Evolutionary conservation across 371 early-diverging fungal genomes (phyloP).

Genomic region (Choanephora cucurbitarum): DNA sequence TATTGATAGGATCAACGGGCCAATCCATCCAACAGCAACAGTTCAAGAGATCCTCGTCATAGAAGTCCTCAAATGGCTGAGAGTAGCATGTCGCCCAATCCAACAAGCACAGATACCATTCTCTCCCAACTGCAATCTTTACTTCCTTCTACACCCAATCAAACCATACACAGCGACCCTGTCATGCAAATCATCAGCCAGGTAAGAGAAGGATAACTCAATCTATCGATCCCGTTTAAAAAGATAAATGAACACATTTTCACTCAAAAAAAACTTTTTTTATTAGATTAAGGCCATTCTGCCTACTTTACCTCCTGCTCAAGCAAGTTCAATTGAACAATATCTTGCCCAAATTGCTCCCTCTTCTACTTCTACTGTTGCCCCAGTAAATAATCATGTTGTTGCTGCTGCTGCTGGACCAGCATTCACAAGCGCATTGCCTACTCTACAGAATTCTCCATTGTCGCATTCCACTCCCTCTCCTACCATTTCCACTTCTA

Average conservation of each 20-base stretch:
- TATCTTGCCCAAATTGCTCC: slow-evolving; percentile 36
- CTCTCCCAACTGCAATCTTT: slow-evolving; percentile 32
- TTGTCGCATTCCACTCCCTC: slow-evolving; percentile 7
- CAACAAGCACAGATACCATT: slow-evolving; percentile 15
- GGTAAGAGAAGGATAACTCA: slow-evolving; percentile 23
- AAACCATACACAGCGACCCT: slow-evolving; percentile 13
- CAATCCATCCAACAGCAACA: slow-evolving; percentile 2
- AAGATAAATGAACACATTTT: no score
- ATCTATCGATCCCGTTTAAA: no score
- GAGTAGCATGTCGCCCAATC: not conserved
- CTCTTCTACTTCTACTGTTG: slow-evolving; percentile 19
- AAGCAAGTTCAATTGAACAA: slow-evolving; percentile 41
- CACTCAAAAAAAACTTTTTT: no score
- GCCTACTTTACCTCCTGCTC: slow-evolving; percentile 41
- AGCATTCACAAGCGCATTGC: slow-evolving; percentile 9
- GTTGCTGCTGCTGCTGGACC: slow-evolving; percentile 3
- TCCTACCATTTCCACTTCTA: slow-evolving; percentile 1
- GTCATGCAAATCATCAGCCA: slow-evolving; percentile 35
- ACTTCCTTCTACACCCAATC: slow-evolving; percentile 13
- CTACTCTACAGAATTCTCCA: slow-evolving; percentile 6
- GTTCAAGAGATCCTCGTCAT: slow-evolving; percentile 29
- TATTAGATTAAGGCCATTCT: slow-evolving; percentile 45
- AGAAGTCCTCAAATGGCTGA: slow-evolving; percentile 15
- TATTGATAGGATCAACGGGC: slow-evolving; percentile 9
- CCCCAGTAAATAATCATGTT: slow-evolving; percentile 19